phyloP scores from a whole-genome alignment of 83 land plant species.

The Picea engelmannii region DNA sequence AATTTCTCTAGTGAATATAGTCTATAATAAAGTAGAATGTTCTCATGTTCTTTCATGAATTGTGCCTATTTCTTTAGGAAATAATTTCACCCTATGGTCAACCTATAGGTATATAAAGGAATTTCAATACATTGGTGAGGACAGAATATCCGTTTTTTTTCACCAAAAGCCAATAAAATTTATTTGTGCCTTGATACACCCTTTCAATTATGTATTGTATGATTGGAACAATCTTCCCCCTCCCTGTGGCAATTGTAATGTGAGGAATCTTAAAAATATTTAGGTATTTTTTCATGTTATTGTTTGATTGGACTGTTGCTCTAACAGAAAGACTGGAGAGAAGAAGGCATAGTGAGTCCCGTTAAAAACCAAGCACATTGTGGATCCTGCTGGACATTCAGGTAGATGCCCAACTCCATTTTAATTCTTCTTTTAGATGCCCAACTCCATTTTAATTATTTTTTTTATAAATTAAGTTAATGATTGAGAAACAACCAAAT shows the following conservation, averaged over 20 bases:
- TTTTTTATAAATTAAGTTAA: neutral
- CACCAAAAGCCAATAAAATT: too few relatives aligned
- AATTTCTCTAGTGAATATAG: neutral
- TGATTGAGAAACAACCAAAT: neutral
- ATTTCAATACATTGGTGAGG: too few relatives aligned
- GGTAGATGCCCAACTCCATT: conserved; percentile 40
- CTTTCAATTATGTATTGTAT: too few relatives aligned
- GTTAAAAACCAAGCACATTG: conserved; percentile 88
- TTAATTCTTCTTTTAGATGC: conserved; percentile 14
- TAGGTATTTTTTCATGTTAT: neutral
- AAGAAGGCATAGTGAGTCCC: conserved; percentile 78
- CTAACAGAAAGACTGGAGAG: conserved; percentile 94
- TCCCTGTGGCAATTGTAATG: too few relatives aligned
- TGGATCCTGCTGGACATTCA: conserved; percentile 99
- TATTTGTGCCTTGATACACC: too few relatives aligned
- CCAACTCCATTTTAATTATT: neutral
- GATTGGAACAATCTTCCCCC: too few relatives aligned
- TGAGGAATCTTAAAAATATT: too few relatives aligned
- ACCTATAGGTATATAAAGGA: too few relatives aligned
- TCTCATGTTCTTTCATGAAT: too few relatives aligned
- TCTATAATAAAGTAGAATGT: neutral
- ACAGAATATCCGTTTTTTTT: too few relatives aligned
- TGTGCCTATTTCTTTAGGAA: too few relatives aligned
- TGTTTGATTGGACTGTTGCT: neutral
- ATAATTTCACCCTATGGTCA: too few relatives aligned